Evolutionary conservation across 2,329 filamentous ascomycete species (phyloP), one percentile per base, ranked within the genome.

Genomic region (Sphaerostilbella broomeana): DNA sequence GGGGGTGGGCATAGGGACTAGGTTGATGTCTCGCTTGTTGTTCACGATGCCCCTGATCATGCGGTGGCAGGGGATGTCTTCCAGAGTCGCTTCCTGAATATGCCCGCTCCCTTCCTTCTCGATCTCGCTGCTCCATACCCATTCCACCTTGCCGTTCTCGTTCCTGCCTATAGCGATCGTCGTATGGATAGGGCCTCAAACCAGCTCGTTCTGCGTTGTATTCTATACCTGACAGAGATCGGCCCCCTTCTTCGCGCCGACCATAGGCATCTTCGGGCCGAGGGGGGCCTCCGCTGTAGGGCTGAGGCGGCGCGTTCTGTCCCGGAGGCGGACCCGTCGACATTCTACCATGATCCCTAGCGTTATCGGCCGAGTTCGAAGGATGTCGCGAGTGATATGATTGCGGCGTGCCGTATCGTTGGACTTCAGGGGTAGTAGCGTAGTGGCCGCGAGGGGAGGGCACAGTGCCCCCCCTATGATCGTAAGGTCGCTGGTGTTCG

Each of bases 401-500:
- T 39, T 77, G 74, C 1, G 78, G 75, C 3, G 77, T 81, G 22
- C 72, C 68, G 48, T 77, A 81, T 44, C 75, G 70, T 45, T 72
- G 70, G 13, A 56, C 47, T 79, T 77, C 18, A 75, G 77, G 0
- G 13, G 76, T 79, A 8, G 76, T 79, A 3, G 75, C 65, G 47
- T 74, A 75, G 26, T 66, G 58, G 38, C 62, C 26, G 49, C 71
- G 63, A 5, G 72, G 72, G 11, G 74, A 75, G 4, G 64, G 67
- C 12, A 65, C 67, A 3, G 63, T 54, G 45, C 62, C 60, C 17
- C 62, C 64, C 51, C 72, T 63, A 26, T 61, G 63, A 45, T 68
- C 68, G 62, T 77, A 76, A 40, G 65, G 64, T 51, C 75, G 70
- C 32, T 72, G 67, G 45, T 80, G 78, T 30, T 87, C 83, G n/a